Percentiles rank a stretch among this genome's conserved stretches.
These are phyloP conservation scores for Coemansia sp. DNA, from an alignment of 192 early-diverging fungal genomes.

Conservation along the genomic window DNA sequence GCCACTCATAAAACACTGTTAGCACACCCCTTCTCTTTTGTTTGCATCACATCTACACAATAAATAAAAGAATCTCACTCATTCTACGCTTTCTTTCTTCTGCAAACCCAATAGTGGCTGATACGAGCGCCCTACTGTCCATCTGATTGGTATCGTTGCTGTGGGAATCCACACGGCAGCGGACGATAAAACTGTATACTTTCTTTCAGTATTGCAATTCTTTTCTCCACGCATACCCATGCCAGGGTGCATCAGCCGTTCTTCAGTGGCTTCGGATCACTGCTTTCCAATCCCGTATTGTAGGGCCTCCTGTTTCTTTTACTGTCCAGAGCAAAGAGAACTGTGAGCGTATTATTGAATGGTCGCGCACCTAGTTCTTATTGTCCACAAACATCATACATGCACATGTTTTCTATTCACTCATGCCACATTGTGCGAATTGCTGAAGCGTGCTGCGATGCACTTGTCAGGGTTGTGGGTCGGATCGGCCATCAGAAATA, in stretches of 20 bases:
- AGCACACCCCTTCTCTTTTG: background rate
- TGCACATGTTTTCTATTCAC: background rate
- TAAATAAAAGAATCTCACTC: background rate
- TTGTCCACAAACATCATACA: background rate
- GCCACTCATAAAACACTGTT: background rate
- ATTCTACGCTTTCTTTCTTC: background rate
- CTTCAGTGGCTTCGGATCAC: too few relatives aligned
- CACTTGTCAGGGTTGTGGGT: slow-evolving; percentile 3
- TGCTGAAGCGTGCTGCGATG: slow-evolving; percentile 5
- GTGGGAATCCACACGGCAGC: too few relatives aligned
- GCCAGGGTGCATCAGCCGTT: too few relatives aligned
- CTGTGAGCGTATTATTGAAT: too few relatives aligned
- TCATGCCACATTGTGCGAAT: slow-evolving; percentile 1
- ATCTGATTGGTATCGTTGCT: background rate
- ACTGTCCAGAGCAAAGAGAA: too few relatives aligned
- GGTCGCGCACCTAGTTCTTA: background rate
- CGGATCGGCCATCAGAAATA: slow-evolving; percentile 9
- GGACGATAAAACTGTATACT: too few relatives aligned
- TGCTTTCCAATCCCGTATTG: too few relatives aligned
- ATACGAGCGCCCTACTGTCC: background rate
- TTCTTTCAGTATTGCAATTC: too few relatives aligned
- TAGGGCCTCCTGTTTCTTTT: too few relatives aligned
- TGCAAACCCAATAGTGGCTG: background rate
- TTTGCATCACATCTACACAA: background rate
- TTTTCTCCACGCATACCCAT: too few relatives aligned